Evolutionary conservation across 2,329 filamentous ascomycete species (phyloP).

Genomic region (Monosporascus sp.): DNA sequence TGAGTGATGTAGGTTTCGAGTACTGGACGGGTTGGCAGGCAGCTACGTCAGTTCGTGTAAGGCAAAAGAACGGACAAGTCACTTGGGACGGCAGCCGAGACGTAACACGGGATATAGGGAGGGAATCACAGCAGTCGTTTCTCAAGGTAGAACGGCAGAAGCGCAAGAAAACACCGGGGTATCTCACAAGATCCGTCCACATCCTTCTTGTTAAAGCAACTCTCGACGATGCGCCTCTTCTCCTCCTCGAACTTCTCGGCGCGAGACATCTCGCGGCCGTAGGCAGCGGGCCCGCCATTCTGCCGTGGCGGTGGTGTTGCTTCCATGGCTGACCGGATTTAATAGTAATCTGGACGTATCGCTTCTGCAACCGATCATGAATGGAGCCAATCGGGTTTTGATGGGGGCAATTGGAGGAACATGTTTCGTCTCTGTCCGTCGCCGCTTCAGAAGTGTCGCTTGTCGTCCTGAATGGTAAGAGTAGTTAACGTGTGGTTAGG

Average conservation of each 20-base stretch:
- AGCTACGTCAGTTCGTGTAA: slow-evolving; percentile 11
- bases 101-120: not conserved
- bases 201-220: slow-evolving; percentile 89
- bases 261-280: slow-evolving; percentile 33
- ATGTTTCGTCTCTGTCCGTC: slow-evolving; percentile 15
- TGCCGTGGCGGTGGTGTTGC: slow-evolving; percentile 10
- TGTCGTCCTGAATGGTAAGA: not conserved
- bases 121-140: not conserved
- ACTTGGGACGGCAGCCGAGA: not conserved
- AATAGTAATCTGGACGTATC: not conserved
- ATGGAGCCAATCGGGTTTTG: slow-evolving; percentile 14
- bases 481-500: not conserved
- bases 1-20: slow-evolving; percentile 97
- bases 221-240: slow-evolving; percentile 89
- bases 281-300: slow-evolving; percentile 27
- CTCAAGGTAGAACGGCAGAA: too few relatives aligned
- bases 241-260: slow-evolving; percentile 96
- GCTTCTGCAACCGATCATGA: slow-evolving; percentile 21
- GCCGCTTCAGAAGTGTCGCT: not conserved
- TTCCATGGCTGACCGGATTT: slow-evolving; percentile 20
- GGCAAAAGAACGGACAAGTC: slow-evolving; percentile 2
- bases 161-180: too few relatives aligned
- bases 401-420: slow-evolving; percentile 19
- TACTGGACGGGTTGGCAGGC: slow-evolving; percentile 40
- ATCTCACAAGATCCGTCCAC: slow-evolving; percentile 75